phyloP scores from a whole-genome alignment of 2,329 filamentous ascomycete species.

The Exophiala bonariae region DNA sequence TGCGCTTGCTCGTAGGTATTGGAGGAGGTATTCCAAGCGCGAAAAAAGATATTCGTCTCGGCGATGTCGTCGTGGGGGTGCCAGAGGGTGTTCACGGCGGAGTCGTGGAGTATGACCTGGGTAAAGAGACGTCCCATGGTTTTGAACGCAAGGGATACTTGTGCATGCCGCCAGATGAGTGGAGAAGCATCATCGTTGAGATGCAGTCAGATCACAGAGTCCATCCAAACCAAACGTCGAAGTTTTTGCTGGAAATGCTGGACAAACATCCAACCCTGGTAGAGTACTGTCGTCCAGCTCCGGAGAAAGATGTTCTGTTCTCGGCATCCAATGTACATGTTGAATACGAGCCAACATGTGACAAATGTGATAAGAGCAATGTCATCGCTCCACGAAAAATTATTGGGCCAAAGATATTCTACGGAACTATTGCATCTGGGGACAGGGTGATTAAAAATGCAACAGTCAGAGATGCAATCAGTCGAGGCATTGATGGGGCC shows the following conservation, averaged over 20 bases:
- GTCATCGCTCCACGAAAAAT: neutral
- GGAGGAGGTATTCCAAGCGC: slow-evolving; percentile 28
- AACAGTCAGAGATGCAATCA: slow-evolving; percentile 9
- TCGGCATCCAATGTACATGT: neutral
- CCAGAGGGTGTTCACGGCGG: slow-evolving; percentile 25
- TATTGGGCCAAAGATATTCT: slow-evolving; percentile 21
- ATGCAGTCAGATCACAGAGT: neutral
- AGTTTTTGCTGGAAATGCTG: neutral
- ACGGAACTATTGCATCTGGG: slow-evolving; percentile 30
- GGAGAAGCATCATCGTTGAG: neutral
- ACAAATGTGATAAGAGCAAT: slow-evolving; percentile 22
- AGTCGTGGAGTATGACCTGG: slow-evolving; percentile 27
- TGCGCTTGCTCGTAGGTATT: slow-evolving; percentile 30
- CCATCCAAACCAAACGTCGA: neutral
- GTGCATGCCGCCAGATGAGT: neutral
- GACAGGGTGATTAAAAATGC: slow-evolving; percentile 30
- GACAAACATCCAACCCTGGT: neutral
- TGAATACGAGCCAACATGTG: slow-evolving; percentile 26
- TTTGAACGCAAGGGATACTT: slow-evolving; percentile 1
- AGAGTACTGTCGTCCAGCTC: neutral
- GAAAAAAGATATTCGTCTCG: slow-evolving; percentile 26
- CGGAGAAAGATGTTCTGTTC: neutral
- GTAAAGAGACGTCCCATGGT: slow-evolving; percentile 4
- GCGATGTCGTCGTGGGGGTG: slow-evolving; percentile 30
- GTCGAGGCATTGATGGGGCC: neutral